These are phyloP conservation scores for Starmerella lactis-condensi DNA, from an alignment of 805 yeast genomes.

Conservation along the genomic window DNA sequence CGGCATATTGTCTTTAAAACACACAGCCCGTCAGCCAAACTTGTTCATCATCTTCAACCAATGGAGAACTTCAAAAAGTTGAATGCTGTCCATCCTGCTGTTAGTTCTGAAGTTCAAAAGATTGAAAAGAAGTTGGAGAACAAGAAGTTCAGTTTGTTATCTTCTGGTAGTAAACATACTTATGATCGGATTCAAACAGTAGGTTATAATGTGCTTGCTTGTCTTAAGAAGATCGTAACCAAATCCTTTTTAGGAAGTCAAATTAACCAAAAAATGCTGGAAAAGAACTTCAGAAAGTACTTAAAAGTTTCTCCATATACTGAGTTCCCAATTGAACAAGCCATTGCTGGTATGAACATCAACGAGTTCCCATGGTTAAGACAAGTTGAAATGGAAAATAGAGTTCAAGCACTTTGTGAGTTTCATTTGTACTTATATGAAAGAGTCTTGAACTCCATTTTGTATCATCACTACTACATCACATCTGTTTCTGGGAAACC, in stretches of 20 bases:
- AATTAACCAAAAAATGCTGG: conserved; percentile 2
- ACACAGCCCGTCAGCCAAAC: no score
- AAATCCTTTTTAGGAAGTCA: conserved; percentile 3
- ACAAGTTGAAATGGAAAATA: conserved; percentile 21
- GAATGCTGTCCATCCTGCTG: no score
- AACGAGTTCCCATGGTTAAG: conserved; percentile 39
- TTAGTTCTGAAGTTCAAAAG: no score
- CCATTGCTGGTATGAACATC: conserved; percentile 26
- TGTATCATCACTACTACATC: conserved; percentile 44
- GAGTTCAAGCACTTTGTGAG: conserved; percentile 25
- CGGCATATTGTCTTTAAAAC: no score
- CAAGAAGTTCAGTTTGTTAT: no score
- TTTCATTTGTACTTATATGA: conserved; percentile 45
- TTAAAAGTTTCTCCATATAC: conserved; percentile 4
- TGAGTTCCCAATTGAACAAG: neutral
- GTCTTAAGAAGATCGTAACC: conserved; percentile 1
- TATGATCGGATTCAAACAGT: no score
- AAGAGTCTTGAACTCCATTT: conserved; percentile 28
- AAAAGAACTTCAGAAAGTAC: neutral
- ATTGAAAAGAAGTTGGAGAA: no score
- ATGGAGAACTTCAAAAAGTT: no score
- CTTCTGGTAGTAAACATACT: no score
- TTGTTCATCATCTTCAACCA: no score
- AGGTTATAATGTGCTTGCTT: no score
- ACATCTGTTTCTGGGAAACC: conserved; percentile 30